phyloP scores from a whole-genome alignment of 768 basidiomycete genomes.

The Harrya chromipes region DNA sequence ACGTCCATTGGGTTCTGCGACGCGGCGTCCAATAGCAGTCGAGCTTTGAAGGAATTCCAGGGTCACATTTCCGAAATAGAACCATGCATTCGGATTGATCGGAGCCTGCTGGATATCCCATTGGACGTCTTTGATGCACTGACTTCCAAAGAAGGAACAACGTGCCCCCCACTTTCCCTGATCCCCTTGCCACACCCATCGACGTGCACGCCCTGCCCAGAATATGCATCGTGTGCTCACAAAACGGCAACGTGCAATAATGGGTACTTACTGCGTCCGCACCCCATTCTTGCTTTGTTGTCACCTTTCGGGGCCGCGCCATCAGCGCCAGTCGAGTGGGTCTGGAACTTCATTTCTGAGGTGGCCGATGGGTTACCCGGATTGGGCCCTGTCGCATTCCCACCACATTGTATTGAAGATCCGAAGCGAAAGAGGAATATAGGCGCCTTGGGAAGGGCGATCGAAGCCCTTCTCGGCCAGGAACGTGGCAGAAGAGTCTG shows the following conservation, averaged over 20 bases:
- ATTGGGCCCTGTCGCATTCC: constrained; percentile 72
- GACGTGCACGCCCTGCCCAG: constrained; percentile 69
- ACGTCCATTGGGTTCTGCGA: constrained; percentile 76
- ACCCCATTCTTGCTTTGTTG: constrained; percentile 49
- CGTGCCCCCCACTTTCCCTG: constrained; percentile 55
- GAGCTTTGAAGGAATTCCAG: constrained; percentile 46
- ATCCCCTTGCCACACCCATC: constrained; percentile 57
- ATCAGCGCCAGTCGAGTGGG: constrained; percentile 37
- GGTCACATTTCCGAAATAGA: constrained; percentile 45
- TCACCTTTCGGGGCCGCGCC: constrained; percentile 39
- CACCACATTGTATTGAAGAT: constrained; percentile 76
- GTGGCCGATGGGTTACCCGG: constrained; percentile 68
- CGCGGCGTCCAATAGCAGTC: constrained; percentile 57
- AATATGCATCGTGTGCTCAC: constrained; percentile 60
- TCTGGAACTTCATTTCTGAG: constrained; percentile 47
- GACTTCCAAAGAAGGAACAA: constrained; percentile 30
- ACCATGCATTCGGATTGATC: constrained; percentile 56
- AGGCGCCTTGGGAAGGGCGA: constrained; percentile 67
- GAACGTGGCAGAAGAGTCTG: constrained; percentile 67
- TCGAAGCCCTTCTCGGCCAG: constrained; percentile 61
- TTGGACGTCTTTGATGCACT: constrained; percentile 26
- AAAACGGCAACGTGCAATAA: constrained; percentile 61
- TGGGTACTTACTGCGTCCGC: constrained; percentile 64
- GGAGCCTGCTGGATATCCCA: constrained; percentile 41
- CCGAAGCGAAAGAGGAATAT: constrained; percentile 71